phyloP scores from a whole-genome alignment of 2,329 filamentous ascomycete species.

The Phaeosphaeriaceae sp. region DNA sequence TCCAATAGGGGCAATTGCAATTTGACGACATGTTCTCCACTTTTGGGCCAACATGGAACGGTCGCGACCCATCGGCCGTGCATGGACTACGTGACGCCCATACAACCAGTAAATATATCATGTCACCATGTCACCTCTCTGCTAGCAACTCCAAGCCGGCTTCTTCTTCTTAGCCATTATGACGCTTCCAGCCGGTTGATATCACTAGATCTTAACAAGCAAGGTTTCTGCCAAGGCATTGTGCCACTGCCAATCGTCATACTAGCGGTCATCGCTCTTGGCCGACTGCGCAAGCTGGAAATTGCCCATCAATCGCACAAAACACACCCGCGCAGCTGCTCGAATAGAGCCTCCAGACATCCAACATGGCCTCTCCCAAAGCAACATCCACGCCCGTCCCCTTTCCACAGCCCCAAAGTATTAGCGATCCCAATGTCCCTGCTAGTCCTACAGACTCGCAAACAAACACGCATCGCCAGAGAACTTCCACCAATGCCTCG shows the following conservation, averaged over 20 bases:
- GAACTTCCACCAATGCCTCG: constrained; percentile 43
- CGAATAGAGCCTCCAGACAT: neutral
- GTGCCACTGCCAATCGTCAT: constrained; percentile 13
- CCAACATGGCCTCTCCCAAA: constrained; percentile 29
- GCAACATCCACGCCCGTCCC: constrained; percentile 34
- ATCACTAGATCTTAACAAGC: constrained; percentile 6
- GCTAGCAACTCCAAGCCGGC: constrained; percentile 7
- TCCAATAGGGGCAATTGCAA: constrained; percentile 2
- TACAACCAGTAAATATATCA: constrained; percentile 2
- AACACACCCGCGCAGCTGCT: constrained; percentile 3
- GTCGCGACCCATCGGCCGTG: neutral
- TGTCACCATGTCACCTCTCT: constrained; percentile 6
- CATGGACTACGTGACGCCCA: constrained; percentile 5
- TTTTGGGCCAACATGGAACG: neutral
- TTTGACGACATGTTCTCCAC: too few species aligned
- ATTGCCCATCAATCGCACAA: constrained; percentile 7
- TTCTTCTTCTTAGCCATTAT: constrained; percentile 1
- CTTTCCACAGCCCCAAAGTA: constrained; percentile 31
- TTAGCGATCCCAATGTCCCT: constrained; percentile 13
- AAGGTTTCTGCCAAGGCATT: constrained; percentile 23
- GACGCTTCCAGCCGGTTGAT: constrained; percentile 6
- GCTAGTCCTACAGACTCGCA: constrained; percentile 24
- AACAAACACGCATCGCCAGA: constrained; percentile 19
- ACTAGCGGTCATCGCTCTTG: constrained; percentile 18
- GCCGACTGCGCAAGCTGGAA: constrained; percentile 9